Base-by-base conservation (phyloP, 805 yeast species). In the Starmerella roubikii region DNA sequence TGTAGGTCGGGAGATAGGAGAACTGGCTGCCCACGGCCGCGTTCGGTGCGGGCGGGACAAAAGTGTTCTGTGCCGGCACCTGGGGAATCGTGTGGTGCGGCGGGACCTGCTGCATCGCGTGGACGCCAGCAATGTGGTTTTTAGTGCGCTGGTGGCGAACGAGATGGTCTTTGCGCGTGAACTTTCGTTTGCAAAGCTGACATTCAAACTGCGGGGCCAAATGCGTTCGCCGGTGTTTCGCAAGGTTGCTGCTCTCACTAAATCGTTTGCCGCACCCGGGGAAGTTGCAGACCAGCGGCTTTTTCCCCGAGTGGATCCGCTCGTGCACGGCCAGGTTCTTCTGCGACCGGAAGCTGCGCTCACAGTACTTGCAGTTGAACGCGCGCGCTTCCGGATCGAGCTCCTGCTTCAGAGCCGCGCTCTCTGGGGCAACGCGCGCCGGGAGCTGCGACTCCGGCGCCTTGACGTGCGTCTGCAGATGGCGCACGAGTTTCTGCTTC, bases 321-420 rank as follows among this genome's bases (percentile, higher is more conserved):
- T 70, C 59, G 60, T 91, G 97, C 23, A 88, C 83, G 1, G 84
- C 78, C 32, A 86, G 64, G 13, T 91, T 77, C 3, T 91, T 76
- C 22, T 81, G 71, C 2, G 93, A 83, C 10, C 94, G 79, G 62
- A 88, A 88, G 20, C 64, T 56, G 56, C 84, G 86, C 4, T 71
- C 76, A 57, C 98, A 88, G 1, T 64, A 54, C 20, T 68, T 63
- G 57, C 98, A 88, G 38, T 57, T 58, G 56, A 68, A 85, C 1
- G 97, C 97, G 53, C 76, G 80, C 51, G 85, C 96, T 2, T 95
- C 95, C 1, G 88, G 74, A 56, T 88, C 97, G 3, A 72, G 75
- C 37, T 95, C 65, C 63, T 69, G 58, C 58, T 91, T 98, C 58
- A 84, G 94, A 35, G 79, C 82, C 31, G 80, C 82, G 4, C 93